phyloP scores from a whole-genome alignment of 345 rosid genomes.

The Erysimum cheiranthoides region DNA sequence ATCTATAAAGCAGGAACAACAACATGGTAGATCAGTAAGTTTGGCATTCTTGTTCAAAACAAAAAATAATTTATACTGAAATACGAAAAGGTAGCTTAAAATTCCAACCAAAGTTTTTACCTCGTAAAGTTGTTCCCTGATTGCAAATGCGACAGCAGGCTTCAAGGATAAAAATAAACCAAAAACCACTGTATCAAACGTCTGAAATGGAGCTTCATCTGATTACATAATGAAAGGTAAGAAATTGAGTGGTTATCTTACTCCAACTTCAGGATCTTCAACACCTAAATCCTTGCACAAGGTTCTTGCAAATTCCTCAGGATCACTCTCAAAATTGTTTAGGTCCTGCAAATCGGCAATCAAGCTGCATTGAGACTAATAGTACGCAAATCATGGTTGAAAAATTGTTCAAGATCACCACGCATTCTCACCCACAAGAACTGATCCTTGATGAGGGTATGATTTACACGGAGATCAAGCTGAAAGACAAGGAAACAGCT shows the following conservation, averaged over 20 bases:
- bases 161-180: conserved; percentile 45
- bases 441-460: conserved; percentile 86
- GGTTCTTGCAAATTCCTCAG: conserved; percentile 89
- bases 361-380: conserved; percentile 10
- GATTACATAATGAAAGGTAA: not conserved
- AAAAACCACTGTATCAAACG: conserved; percentile 18
- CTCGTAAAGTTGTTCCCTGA: conserved; percentile 97
- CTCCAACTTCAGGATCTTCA: conserved; percentile 95
- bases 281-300: conserved; percentile 85
- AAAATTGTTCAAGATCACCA: conserved; percentile 20
- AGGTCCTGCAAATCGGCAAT: conserved; percentile 61
- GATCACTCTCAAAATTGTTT: conserved; percentile 93
- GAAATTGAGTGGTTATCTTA: conserved; percentile 46
- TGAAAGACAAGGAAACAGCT: conserved; percentile 48
- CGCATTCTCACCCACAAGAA: conserved; percentile 79
- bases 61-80: not conserved
- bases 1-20: conserved; percentile 54
- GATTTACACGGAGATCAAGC: conserved; percentile 97
- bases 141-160: conserved; percentile 97
- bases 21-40: conserved; percentile 7
- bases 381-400: not conserved
- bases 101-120: conserved; percentile 44
- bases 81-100: conserved; percentile 8
- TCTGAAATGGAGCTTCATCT: not conserved
- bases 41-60: conserved; percentile 15